Evolutionary conservation across 345 rosid genomes (phyloP).

Genomic region (Viola odorata): DNA sequence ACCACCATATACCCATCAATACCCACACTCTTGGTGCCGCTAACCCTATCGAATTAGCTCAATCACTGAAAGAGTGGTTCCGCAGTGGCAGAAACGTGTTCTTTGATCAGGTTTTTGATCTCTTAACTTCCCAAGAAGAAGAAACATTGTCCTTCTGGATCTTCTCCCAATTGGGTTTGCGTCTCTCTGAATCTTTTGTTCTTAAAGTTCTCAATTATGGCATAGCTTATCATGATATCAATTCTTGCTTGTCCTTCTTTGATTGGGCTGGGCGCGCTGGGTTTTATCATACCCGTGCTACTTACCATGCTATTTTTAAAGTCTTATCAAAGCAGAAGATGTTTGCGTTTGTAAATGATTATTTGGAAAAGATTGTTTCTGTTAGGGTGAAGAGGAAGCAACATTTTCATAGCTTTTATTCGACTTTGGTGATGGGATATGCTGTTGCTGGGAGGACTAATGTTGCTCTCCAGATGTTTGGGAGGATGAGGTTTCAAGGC

Average conservation of each 20-base stretch:
- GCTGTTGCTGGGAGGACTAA: slow-evolving; percentile 66
- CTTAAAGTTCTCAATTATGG: slow-evolving; percentile 55
- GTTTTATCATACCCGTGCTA: slow-evolving; percentile 54
- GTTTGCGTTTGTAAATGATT: slow-evolving; percentile 34
- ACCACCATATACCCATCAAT: too few relatives aligned
- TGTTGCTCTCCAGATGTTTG: slow-evolving; percentile 65
- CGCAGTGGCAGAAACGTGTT: too few relatives aligned
- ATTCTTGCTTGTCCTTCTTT: slow-evolving; percentile 73
- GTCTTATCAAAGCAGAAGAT: slow-evolving; percentile 49
- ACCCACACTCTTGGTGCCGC: too few relatives aligned
- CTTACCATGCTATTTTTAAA: slow-evolving; percentile 64
- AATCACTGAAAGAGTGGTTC: too few relatives aligned
- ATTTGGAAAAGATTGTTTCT: slow-evolving; percentile 25
- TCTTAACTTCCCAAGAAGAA: not conserved
- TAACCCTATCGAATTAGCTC: too few relatives aligned
- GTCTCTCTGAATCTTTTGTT: slow-evolving; percentile 48
- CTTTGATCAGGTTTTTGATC: too few relatives aligned
- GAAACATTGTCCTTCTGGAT: slow-evolving; percentile 13
- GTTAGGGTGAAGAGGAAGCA: slow-evolving; percentile 12
- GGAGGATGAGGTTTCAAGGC: slow-evolving; percentile 68
- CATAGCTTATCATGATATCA: slow-evolving; percentile 29
- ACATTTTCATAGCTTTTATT: slow-evolving; percentile 26
- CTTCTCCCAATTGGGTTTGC: slow-evolving; percentile 44
- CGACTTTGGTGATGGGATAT: slow-evolving; percentile 66
- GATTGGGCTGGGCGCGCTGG: slow-evolving; percentile 88